A percentile compares a stretch with the other conserved stretches of the same genome.
Conservation (phyloP, 257 asterid genomes). For the Ajuga chamaepitys region DNA sequence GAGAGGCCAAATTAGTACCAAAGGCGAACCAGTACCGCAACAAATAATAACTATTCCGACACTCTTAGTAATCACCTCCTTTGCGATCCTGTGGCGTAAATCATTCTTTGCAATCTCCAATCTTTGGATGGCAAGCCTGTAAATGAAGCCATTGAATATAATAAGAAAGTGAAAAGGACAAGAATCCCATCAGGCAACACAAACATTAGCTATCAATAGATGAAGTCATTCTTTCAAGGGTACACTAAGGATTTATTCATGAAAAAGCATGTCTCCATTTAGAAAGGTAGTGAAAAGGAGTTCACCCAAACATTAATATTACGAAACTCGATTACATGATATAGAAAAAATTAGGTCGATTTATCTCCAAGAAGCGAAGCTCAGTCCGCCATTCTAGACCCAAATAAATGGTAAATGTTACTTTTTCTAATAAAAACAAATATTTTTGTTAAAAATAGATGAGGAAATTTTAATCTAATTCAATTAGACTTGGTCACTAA, state of each 20-base stretch:
- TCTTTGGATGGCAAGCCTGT: conserved; percentile 87
- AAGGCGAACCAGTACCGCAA: conserved; percentile 3
- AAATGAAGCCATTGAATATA: conserved; percentile 18
- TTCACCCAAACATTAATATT: too few relatives aligned
- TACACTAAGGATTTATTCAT: background rate
- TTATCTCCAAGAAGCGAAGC: too few relatives aligned
- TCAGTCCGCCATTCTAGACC: too few relatives aligned
- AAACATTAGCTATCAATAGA: conserved; percentile 6
- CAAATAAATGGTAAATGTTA: too few relatives aligned
- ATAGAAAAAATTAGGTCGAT: too few relatives aligned
- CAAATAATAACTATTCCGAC: conserved; percentile 2
- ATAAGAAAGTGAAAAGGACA: conserved; percentile 6
- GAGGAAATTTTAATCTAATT: background rate
- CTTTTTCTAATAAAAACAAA: too few relatives aligned
- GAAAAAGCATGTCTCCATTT: too few relatives aligned
- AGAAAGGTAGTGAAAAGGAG: background rate
- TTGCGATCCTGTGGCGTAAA: conserved; percentile 84
- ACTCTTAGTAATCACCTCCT: conserved; percentile 51
- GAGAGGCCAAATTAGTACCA: conserved; percentile 14
- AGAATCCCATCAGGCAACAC: background rate
- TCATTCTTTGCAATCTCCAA: conserved; percentile 85
- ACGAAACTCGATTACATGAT: too few relatives aligned
- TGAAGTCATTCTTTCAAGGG: background rate
- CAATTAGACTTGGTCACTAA: background rate
- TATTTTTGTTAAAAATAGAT: too few relatives aligned